phyloP scores from a whole-genome alignment of 202 grass and related monocot species.

The Panicum hallii region DNA sequence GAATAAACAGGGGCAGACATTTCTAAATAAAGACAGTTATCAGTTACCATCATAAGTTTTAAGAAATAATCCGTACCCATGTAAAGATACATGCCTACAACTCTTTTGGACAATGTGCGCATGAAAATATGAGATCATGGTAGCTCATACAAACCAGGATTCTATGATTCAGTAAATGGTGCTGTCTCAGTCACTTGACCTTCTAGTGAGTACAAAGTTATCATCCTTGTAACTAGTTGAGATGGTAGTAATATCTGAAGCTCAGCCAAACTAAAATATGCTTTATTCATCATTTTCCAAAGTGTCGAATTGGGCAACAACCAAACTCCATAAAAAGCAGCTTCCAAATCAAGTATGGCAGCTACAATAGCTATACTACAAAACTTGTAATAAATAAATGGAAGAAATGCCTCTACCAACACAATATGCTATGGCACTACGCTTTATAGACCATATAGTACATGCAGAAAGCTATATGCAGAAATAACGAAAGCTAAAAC shows the following conservation, averaged over 20 bases:
- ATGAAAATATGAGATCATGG: background rate
- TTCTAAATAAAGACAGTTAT: background rate
- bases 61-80: background rate
- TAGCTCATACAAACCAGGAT: background rate
- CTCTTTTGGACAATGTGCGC: background rate
- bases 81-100: background rate
- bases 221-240: background rate
- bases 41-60: background rate
- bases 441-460: background rate
- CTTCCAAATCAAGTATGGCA: background rate
- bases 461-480: background rate
- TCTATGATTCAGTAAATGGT: background rate
- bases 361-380: background rate
- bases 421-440: background rate
- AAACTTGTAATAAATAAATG: background rate
- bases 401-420: background rate
- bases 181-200: background rate
- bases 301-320: no score
- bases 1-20: background rate
- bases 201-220: background rate
- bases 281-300: no score
- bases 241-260: background rate
- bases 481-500: background rate
- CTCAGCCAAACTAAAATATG: background rate
- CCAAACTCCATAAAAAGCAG: background rate